phyloP scores from a whole-genome alignment of 768 basidiomycete genomes.

The Fibroporia radiculosa region DNA sequence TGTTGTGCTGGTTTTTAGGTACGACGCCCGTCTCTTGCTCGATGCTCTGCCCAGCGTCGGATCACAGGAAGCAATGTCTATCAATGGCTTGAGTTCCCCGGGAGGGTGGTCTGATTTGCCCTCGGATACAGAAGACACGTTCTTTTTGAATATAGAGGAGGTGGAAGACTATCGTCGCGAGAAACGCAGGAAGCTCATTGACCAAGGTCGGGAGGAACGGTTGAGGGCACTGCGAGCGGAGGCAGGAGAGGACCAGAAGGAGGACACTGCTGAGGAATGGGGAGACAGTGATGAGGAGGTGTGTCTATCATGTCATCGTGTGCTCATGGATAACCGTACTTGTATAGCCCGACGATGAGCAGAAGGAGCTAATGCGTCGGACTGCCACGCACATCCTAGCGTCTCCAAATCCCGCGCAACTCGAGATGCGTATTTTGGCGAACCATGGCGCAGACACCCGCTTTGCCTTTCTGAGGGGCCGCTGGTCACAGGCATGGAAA shows the following conservation, averaged over 20 bases:
- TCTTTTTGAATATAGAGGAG: constrained; percentile 67
- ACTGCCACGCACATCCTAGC: constrained; percentile 63
- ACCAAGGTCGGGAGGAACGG: constrained; percentile 56
- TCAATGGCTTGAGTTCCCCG: constrained; percentile 20
- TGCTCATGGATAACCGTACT: not conserved
- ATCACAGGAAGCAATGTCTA: constrained; percentile 8
- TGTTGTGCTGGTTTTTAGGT: constrained; percentile 38
- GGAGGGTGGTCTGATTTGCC: constrained; percentile 80
- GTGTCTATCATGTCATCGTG: constrained; percentile 5
- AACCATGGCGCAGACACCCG: constrained; percentile 74
- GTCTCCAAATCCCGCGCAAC: constrained; percentile 71
- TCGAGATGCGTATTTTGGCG: constrained; percentile 85
- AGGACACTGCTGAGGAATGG: constrained; percentile 34
- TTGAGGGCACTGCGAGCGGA: constrained; percentile 45
- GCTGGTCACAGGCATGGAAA: constrained; percentile 65
- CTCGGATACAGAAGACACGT: constrained; percentile 80
- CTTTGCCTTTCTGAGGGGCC: constrained; percentile 76
- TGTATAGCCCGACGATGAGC: constrained; percentile 48
- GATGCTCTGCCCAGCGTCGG: constrained; percentile 36
- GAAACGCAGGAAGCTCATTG: constrained; percentile 58
- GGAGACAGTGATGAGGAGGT: constrained; percentile 70
- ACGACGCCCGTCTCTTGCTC: constrained; percentile 72
- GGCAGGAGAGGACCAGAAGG: constrained; percentile 28
- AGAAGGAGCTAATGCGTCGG: constrained; percentile 61
- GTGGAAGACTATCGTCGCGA: constrained; percentile 56